These are phyloP conservation scores for Neurospora sublineolata DNA, from an alignment of 495 filamentous ascomycete genomes.

Conservation along the genomic window DNA sequence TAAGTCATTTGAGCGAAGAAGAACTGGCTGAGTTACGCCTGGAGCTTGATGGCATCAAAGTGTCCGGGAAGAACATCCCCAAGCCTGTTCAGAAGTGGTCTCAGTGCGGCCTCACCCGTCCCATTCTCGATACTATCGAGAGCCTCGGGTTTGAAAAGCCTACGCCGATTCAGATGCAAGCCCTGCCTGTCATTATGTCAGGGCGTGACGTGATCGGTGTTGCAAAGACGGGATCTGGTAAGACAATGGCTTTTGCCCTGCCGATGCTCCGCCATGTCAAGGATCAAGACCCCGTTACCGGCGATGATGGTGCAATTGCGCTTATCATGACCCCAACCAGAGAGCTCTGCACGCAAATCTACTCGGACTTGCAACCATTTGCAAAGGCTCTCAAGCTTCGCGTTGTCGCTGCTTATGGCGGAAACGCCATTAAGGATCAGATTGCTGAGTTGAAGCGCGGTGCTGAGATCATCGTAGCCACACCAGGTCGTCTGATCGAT, in stretches of 20 bases:
- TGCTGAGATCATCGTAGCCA: slow-evolving; percentile 89
- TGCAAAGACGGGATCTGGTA: slow-evolving; percentile 97
- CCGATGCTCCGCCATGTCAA: slow-evolving; percentile 98
- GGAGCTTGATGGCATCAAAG: slow-evolving; percentile 92
- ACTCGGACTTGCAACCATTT: slow-evolving; percentile 88
- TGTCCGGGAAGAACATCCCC: slow-evolving; percentile 70
- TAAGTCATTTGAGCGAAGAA: slow-evolving; percentile 73
- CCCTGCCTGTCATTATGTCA: slow-evolving; percentile 90
- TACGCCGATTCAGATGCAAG: slow-evolving; percentile 90
- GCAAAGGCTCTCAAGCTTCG: slow-evolving; percentile 81
- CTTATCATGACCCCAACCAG: slow-evolving; percentile 91
- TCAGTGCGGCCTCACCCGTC: slow-evolving; percentile 78
- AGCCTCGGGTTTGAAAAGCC: slow-evolving; percentile 77
- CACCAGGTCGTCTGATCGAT: slow-evolving; percentile 95
- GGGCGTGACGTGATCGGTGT: slow-evolving; percentile 93
- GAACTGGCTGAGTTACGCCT: slow-evolving; percentile 71
- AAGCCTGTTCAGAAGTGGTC: slow-evolving; percentile 95
- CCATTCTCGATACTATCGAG: slow-evolving; percentile 79
- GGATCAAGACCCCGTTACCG: slow-evolving; percentile 74
- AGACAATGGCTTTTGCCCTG: slow-evolving; percentile 88
- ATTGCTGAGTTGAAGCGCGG: slow-evolving; percentile 93
- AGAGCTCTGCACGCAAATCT: slow-evolving; percentile 90
- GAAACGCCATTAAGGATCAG: slow-evolving; percentile 93
- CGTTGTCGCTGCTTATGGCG: slow-evolving; percentile 90
- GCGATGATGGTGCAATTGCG: slow-evolving; percentile 75